Evolutionary conservation across 768 basidiomycete genomes (phyloP).

Genomic region (Neoboletus subvelutipes): DNA sequence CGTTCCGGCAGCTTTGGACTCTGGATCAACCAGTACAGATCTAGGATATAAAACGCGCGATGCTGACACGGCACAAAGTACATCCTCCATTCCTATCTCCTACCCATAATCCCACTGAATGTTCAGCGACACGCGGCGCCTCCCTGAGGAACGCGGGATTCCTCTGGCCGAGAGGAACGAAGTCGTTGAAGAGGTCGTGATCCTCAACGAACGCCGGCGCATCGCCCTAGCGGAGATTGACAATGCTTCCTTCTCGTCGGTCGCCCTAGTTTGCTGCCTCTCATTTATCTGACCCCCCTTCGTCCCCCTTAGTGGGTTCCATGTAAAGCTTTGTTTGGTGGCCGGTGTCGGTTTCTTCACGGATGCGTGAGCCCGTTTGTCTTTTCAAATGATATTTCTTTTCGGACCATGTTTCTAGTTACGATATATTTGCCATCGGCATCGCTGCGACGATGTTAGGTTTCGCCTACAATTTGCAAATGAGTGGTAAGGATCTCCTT

Average conservation of each 20-base stretch:
- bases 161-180: not conserved
- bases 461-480: constrained; percentile 55
- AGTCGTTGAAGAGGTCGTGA: not conserved
- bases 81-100: not conserved
- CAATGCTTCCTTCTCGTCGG: not conserved
- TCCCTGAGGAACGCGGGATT: not conserved
- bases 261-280: not conserved
- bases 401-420: constrained; percentile 25
- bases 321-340: constrained; percentile 65
- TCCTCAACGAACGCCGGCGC: not conserved
- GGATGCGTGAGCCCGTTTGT: constrained; percentile 51
- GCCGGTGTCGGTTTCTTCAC: constrained; percentile 88
- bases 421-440: constrained; percentile 86
- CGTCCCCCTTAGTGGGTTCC: constrained; percentile 66
- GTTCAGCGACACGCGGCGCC: not conserved
- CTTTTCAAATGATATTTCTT: not conserved
- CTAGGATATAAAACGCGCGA: not conserved
- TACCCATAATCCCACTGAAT: not conserved
- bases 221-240: constrained; percentile 1
- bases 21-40: not conserved
- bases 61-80: not conserved
- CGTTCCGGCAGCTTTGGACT: no score
- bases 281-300: not conserved
- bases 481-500: not conserved
- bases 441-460: constrained; percentile 81